Percentiles rank a stretch among this genome's conserved stretches.
Conservation (phyloP, 768 basidiomycete genomes). For the Lactarius hengduanensis region DNA sequence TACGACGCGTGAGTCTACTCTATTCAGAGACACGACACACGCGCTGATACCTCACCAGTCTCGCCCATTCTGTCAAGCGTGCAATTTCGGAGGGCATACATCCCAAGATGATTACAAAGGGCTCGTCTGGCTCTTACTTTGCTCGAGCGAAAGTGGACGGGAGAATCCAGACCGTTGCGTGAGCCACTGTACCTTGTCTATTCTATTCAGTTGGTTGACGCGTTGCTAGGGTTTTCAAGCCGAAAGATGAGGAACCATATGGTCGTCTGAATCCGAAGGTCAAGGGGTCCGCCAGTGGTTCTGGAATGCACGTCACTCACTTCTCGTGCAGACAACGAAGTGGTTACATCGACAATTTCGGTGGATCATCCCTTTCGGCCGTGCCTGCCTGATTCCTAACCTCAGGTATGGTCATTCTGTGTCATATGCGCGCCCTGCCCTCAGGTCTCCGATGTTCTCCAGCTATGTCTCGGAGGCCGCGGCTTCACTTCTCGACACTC, state of each 20-base stretch:
- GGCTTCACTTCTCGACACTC: slow-evolving; percentile 76
- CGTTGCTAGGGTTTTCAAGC: slow-evolving; percentile 75
- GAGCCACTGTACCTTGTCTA: slow-evolving; percentile 34
- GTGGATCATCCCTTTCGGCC: slow-evolving; percentile 89
- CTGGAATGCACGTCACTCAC: slow-evolving; percentile 14
- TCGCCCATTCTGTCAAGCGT: slow-evolving; percentile 60
- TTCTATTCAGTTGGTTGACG: slow-evolving; percentile 1
- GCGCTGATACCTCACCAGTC: slow-evolving; percentile 38
- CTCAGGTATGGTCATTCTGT: slow-evolving; percentile 52
- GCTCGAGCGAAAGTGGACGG: slow-evolving; percentile 81
- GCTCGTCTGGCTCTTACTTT: slow-evolving; percentile 90
- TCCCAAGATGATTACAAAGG: slow-evolving; percentile 88
- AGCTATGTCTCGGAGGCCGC: slow-evolving; percentile 91
- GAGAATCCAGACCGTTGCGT: slow-evolving; percentile 78
- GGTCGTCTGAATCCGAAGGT: slow-evolving; percentile 86
- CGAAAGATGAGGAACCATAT: slow-evolving; percentile 89
- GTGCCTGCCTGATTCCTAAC: slow-evolving; percentile 87
- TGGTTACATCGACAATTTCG: slow-evolving; percentile 87
- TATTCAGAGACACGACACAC: not conserved
- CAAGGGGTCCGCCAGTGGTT: slow-evolving; percentile 6
- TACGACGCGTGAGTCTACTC: slow-evolving; percentile 61
- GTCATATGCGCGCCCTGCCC: not conserved
- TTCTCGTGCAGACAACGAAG: slow-evolving; percentile 64
- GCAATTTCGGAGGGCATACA: slow-evolving; percentile 79
- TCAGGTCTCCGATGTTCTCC: slow-evolving; percentile 13